Evolutionary conservation across 1,139 yeast species (phyloP).

Genomic region (Tardiomyces depauwii): DNA sequence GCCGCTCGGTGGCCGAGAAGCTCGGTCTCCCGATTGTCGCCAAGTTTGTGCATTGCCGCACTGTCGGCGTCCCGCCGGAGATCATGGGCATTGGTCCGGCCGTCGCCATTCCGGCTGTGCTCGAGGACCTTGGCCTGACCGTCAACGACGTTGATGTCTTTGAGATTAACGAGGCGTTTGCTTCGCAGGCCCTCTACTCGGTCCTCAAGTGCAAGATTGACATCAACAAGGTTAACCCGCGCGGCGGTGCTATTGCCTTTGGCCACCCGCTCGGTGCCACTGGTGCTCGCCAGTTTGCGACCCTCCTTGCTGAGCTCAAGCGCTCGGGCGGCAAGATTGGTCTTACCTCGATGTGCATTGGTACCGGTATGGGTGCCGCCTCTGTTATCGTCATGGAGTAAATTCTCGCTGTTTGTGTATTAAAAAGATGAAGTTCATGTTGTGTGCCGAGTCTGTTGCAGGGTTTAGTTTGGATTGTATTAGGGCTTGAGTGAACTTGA

Average conservation of each 20-base stretch:
- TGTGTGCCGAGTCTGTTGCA: too few species aligned
- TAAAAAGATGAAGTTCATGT: too few species aligned
- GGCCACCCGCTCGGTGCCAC: constrained; percentile 97
- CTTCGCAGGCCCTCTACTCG: constrained; percentile 83
- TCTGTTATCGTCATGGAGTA: constrained; percentile 68
- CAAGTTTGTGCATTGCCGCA: constrained; percentile 63
- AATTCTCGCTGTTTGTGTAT: neutral
- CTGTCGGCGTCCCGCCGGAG: constrained; percentile 92
- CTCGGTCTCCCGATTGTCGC: constrained; percentile 57
- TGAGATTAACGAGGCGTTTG: constrained; percentile 94
- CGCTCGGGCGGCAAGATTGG: constrained; percentile 63
- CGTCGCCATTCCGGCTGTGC: constrained; percentile 75
- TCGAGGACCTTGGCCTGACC: constrained; percentile 52
- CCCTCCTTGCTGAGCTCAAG: constrained; percentile 69
- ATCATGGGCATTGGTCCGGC: constrained; percentile 98
- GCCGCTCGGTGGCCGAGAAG: constrained; percentile 77
- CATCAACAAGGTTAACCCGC: constrained; percentile 63
- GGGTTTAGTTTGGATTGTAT: too few species aligned
- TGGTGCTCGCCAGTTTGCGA: constrained; percentile 91
- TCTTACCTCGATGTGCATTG: constrained; percentile 92
- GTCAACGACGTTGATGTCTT: constrained; percentile 59
- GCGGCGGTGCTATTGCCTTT: constrained; percentile 93
- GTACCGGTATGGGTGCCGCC: constrained; percentile 99
- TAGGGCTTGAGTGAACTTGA: too few species aligned
- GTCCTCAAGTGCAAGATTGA: constrained; percentile 58